Percentiles rank a stretch among this genome's conserved stretches.
phyloP scores from a whole-genome alignment of 2,329 filamentous ascomycete species.

The Pseudogymnoascus destructans region DNA sequence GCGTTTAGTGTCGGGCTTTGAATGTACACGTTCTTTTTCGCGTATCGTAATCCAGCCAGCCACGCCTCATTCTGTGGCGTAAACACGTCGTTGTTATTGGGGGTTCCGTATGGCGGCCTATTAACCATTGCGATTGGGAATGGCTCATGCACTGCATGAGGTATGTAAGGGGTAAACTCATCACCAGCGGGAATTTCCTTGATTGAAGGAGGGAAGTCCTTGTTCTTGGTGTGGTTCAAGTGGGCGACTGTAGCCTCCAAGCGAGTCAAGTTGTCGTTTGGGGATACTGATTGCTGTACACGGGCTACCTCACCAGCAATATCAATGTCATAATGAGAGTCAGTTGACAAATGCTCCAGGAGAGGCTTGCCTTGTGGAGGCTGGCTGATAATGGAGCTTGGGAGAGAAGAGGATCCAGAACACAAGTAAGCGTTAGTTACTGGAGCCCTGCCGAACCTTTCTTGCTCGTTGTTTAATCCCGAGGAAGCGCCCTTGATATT shows the following conservation, averaged over 20 bases:
- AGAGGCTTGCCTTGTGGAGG: constrained; percentile 23
- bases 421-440: background rate
- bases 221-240: constrained; percentile 49
- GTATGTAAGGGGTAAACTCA: constrained; percentile 54
- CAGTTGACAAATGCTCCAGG: constrained; percentile 42
- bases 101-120: constrained; percentile 51
- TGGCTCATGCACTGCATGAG: constrained; percentile 37
- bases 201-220: constrained; percentile 36
- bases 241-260: constrained; percentile 49
- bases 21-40: constrained; percentile 54
- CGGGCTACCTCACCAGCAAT: constrained; percentile 48
- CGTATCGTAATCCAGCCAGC: constrained; percentile 55
- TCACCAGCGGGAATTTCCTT: constrained; percentile 39
- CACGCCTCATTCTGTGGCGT: constrained; percentile 67
- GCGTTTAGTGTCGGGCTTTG: constrained; percentile 69
- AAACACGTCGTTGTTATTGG: constrained; percentile 45
- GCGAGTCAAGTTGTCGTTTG: constrained; percentile 36
- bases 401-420: background rate
- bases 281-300: constrained; percentile 43
- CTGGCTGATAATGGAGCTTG: background rate
- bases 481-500: background rate
- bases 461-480: background rate
- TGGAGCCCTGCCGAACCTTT: background rate
- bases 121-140: constrained; percentile 63
- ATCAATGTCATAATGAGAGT: constrained; percentile 51